A percentile compares a stretch with the other conserved stretches of the same genome.
Evolutionary conservation across 1,139 yeast genomes (phyloP).

Genomic region (Sporopachydermia cereana): DNA sequence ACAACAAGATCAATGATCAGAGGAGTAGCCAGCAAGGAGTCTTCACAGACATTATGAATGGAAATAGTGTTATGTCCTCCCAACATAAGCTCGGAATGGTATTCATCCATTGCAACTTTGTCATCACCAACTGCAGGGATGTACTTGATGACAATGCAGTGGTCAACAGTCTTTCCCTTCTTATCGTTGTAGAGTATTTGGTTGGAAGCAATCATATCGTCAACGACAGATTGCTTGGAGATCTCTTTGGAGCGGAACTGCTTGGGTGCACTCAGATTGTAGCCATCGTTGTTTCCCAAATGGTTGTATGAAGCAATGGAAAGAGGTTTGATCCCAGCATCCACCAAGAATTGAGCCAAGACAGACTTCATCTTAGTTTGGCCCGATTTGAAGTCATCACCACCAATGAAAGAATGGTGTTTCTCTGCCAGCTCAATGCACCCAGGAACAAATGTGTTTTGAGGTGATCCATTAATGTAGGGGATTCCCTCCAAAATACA

Average conservation of each 20-base stretch:
- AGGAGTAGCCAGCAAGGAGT: constrained; percentile 89
- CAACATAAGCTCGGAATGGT: constrained; percentile 90
- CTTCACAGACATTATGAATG: constrained; percentile 93
- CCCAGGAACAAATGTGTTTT: constrained; percentile 95
- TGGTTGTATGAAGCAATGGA: constrained; percentile 95
- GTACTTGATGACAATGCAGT: constrained; percentile 91
- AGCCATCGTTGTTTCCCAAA: constrained; percentile 94
- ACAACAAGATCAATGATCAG: constrained; percentile 84
- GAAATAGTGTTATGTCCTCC: constrained; percentile 95
- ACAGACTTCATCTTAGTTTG: constrained; percentile 94
- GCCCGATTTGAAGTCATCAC: constrained; percentile 96
- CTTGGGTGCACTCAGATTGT: constrained; percentile 78
- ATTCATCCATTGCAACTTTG: constrained; percentile 97
- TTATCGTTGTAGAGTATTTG: constrained; percentile 75
- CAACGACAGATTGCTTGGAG: constrained; percentile 85
- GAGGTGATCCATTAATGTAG: constrained; percentile 94
- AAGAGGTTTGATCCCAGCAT: constrained; percentile 92
- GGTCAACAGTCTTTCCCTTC: constrained; percentile 72
- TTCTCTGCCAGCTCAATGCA: constrained; percentile 80
- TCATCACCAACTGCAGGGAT: constrained; percentile 92
- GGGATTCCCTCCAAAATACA: constrained; percentile 80
- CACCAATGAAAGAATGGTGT: constrained; percentile 73
- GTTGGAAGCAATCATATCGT: constrained; percentile 87
- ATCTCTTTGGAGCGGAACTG: constrained; percentile 95
- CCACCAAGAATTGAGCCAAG: constrained; percentile 88